phyloP scores from a whole-genome alignment of 805 yeast species.

The Candida maris region DNA sequence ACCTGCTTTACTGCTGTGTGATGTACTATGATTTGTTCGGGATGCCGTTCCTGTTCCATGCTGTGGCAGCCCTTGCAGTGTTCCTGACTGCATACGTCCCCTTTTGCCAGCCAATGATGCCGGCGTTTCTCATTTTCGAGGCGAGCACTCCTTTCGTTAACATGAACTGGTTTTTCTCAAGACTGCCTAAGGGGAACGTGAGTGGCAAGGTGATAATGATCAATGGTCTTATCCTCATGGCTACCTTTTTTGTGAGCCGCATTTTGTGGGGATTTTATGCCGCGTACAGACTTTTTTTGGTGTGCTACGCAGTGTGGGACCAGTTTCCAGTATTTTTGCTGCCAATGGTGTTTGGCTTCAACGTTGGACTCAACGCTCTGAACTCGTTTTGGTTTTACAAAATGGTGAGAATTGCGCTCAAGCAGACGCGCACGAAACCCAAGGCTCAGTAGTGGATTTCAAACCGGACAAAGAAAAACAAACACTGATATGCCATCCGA shows the following conservation, averaged over 20 bases:
- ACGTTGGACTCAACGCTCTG: slow-evolving; percentile 59
- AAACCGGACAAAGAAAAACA: not conserved
- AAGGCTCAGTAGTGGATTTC: slow-evolving; percentile 1
- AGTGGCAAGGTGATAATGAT: slow-evolving; percentile 49
- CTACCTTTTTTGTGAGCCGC: slow-evolving; percentile 72
- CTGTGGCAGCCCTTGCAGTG: slow-evolving; percentile 73
- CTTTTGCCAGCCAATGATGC: slow-evolving; percentile 75
- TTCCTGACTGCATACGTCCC: slow-evolving; percentile 64
- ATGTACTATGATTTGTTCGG: slow-evolving; percentile 69
- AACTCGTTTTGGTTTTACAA: slow-evolving; percentile 85
- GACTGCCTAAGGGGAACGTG: slow-evolving; percentile 65
- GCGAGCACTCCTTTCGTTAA: slow-evolving; percentile 93
- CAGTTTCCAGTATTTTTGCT: slow-evolving; percentile 48
- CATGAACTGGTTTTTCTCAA: slow-evolving; percentile 84
- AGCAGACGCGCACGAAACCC: slow-evolving; percentile 34
- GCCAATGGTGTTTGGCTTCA: slow-evolving; percentile 48
- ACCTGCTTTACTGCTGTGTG: slow-evolving; percentile 60
- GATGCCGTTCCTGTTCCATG: slow-evolving; percentile 77
- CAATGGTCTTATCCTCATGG: slow-evolving; percentile 70
- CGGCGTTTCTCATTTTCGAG: slow-evolving; percentile 81
- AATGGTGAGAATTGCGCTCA: slow-evolving; percentile 74
- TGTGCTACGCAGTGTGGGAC: slow-evolving; percentile 38
- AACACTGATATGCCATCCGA: not conserved
- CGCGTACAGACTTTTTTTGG: slow-evolving; percentile 50
- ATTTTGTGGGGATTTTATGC: slow-evolving; percentile 86